Percentiles rank a stretch among this genome's conserved stretches.
Conservation (phyloP, 164 flowering plant species). For the Sextonia rubra region DNA sequence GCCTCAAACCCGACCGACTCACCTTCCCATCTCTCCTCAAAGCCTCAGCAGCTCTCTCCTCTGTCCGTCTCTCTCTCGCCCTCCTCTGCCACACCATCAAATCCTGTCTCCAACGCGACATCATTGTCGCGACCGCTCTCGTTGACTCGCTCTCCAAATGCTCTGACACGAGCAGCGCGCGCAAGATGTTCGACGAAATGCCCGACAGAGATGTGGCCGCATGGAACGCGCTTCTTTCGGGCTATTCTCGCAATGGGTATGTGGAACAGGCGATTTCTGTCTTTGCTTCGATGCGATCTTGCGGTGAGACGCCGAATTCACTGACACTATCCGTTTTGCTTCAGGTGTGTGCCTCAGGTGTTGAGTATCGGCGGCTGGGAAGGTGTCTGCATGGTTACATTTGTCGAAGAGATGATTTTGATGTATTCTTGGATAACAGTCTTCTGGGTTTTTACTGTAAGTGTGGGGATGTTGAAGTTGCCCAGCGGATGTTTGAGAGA, state of each 20-base stretch:
- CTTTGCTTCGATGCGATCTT: constrained; percentile 2
- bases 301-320: constrained; percentile 3
- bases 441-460: constrained; percentile 9
- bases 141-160: constrained; percentile 1
- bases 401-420: constrained; percentile 1
- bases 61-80: constrained; percentile 32
- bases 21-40: constrained; percentile 70
- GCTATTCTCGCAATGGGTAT: constrained; percentile 9
- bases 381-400: constrained; percentile 11
- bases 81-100: constrained; percentile 53
- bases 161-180: background rate
- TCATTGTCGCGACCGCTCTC: constrained; percentile 4
- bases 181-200: constrained; percentile 8
- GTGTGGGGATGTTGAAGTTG: background rate
- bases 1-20: constrained; percentile 52
- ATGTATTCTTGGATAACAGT: constrained; percentile 12
- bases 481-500: background rate
- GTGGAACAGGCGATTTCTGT: background rate
- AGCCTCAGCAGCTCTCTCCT: constrained; percentile 41
- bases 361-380: background rate
- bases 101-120: constrained; percentile 6
- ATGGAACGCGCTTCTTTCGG: constrained; percentile 12
- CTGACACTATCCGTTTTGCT: constrained; percentile 16
- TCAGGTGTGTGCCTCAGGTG: constrained; percentile 1
- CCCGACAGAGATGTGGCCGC: constrained; percentile 9